Evolutionary conservation across 1,284 basidiomycete genomes (phyloP), one percentile per base, ranked within the genome.

Genomic region (Apiotrichum sp.): DNA sequence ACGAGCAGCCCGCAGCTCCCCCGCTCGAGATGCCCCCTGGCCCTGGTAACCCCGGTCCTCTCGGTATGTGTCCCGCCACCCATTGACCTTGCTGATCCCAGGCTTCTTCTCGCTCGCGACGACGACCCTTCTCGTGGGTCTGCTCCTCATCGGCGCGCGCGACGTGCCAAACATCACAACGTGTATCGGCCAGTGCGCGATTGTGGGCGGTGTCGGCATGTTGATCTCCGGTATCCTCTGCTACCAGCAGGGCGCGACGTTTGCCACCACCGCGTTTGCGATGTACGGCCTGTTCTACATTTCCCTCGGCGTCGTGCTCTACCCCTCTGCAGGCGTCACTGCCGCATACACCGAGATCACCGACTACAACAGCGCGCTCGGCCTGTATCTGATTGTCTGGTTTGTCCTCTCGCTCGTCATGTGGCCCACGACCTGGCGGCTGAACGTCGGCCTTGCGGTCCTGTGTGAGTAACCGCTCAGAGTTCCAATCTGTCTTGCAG

Each of bases 201-300:
- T 47, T 29, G 56, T 57, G n/a, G 56, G 56, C 35, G 56, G 56
- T 22, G 47, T 57, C n/a, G 56, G 56, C 31, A 57, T 57, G 56
- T 52, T 57, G 42, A 57, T 57, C 52, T 57, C 56, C 7, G 52
- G 56, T 10, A 34, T 57, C 45, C 46, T 36, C 48, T 50, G 49
- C 52, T 54, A 57, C 56, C 56, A 57, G 56, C 56, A 57, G 52
- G 56, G 56, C 33, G 43, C 52, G 4, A 53, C 46, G 11, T 57
- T 57, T 33, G 56, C 48, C 16, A 51, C 56, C 14, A 47, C 52
- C 8, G 56, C 52, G 5, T 57, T 57, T 40, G 56, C 48, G 13
- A 53, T 57, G 56, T 57, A 57, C 56, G 56, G 56, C n/a, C 56
- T 57, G 22, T 57, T 57, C 52, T 57, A 57, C 35, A 47, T 57